Conservation (phyloP, 805 yeast species). For the Saturnispora halmiae region DNA sequence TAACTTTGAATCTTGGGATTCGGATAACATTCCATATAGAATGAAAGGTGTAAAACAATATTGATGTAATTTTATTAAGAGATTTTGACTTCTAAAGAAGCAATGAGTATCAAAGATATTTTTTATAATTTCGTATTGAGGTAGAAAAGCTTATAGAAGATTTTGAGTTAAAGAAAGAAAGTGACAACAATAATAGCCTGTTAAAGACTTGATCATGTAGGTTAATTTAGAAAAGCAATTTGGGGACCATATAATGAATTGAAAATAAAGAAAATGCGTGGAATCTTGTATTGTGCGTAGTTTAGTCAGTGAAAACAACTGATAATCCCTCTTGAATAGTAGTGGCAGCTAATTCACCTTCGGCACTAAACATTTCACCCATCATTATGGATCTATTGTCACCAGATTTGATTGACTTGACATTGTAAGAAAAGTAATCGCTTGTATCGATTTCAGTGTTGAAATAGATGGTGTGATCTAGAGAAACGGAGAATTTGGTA, state of each 20-base stretch:
- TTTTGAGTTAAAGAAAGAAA: too few species aligned
- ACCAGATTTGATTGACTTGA: slow-evolving; percentile 40
- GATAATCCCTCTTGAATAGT: slow-evolving; percentile 58
- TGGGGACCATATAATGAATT: neutral
- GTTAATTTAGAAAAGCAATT: neutral
- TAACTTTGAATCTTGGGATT: too few species aligned
- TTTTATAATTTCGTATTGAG: too few species aligned
- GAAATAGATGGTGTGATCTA: slow-evolving; percentile 62
- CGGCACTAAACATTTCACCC: slow-evolving; percentile 46
- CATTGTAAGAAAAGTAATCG: slow-evolving; percentile 41
- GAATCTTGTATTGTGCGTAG: slow-evolving; percentile 5
- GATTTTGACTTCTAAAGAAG: too few species aligned
- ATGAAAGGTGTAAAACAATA: too few species aligned
- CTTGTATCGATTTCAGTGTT: slow-evolving; percentile 40
- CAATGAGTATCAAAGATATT: too few species aligned
- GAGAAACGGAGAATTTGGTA: slow-evolving; percentile 45
- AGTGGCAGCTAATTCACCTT: slow-evolving; percentile 48
- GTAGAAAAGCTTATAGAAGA: too few species aligned
- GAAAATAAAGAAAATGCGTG: neutral
- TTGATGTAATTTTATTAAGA: too few species aligned
- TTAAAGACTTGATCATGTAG: neutral
- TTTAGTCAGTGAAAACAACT: slow-evolving; percentile 24
- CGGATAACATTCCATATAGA: too few species aligned
- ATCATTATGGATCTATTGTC: slow-evolving; percentile 46
- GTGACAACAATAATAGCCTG: too few species aligned